Conservation (phyloP, 2,329 filamentous ascomycete species). For the Diaporthe humulicola region DNA sequence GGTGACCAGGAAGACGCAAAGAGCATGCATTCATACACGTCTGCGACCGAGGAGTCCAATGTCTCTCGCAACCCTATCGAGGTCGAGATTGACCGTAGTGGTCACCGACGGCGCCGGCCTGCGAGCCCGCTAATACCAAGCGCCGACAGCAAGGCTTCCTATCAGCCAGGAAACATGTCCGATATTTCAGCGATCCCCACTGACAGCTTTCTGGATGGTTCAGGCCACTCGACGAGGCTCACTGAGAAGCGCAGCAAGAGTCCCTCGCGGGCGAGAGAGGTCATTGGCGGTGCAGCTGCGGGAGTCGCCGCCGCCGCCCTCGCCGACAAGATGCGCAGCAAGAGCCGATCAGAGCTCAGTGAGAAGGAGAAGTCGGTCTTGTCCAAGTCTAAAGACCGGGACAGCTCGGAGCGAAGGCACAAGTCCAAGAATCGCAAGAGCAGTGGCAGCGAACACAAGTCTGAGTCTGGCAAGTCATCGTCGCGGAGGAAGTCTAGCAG, state of each 20-base stretch:
- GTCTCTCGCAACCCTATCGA: conserved; percentile 84
- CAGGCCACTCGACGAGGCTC: conserved; percentile 57
- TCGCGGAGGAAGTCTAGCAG: conserved; percentile 65
- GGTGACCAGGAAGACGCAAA: conserved; percentile 68
- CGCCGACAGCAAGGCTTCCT: conserved; percentile 69
- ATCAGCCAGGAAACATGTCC: conserved; percentile 76
- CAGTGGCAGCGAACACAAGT: conserved; percentile 61
- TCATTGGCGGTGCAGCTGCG: conserved; percentile 54
- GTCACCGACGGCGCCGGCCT: conserved; percentile 67
- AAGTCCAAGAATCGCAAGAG: conserved; percentile 64
- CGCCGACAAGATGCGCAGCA: conserved; percentile 58
- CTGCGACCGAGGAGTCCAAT: conserved; percentile 84
- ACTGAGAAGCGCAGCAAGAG: conserved; percentile 57
- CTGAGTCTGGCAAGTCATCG: conserved; percentile 60
- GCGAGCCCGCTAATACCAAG: conserved; percentile 77
- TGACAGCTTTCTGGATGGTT: conserved; percentile 73
- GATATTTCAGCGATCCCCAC: conserved; percentile 85
- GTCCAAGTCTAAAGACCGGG: conserved; percentile 54
- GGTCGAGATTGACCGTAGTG: conserved; percentile 82
- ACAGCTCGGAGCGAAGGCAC: conserved; percentile 65
- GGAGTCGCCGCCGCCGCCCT: conserved; percentile 55
- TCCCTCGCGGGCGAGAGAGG: conserved; percentile 54
- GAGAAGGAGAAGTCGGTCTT: conserved; percentile 47
- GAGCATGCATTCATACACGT: conserved; percentile 81
- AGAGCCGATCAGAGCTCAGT: conserved; percentile 57